Evolutionary conservation across 345 rosid genomes (phyloP), one percentile per base, ranked within the genome.

Genomic region (Luvunga scandens): DNA sequence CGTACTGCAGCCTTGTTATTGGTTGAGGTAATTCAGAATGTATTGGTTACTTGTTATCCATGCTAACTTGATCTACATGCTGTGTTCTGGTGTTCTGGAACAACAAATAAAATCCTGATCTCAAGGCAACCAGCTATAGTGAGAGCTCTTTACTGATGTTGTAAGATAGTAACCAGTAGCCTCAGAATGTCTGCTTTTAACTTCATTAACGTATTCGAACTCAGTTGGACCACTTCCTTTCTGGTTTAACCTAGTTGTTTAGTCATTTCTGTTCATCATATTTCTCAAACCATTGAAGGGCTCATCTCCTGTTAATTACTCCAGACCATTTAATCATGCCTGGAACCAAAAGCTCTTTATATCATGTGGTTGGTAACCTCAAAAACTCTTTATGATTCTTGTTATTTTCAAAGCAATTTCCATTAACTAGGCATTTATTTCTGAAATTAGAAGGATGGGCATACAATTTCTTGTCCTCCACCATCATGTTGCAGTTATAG

Each of bases 1-100:
- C 89, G 94, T 38, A 80, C 85, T 31, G 98, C 97, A 64, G 90
- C 93, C 55, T 83, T 95, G 34, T 81, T 92, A 62, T 77, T 95
- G 75, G 86, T 92, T 75, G 98, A 95, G 92, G 99, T 94, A 81
- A 77, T 45, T 12, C 50, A 42, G 4, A 42, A 42, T 42, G 50
- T 34, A 36, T 45, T 28, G 28, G 42, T 72, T 33, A 25, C 72
- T 33, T 39, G 1, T 59, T 39, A 45, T 45, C 18, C 18, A 45
- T 45, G 18, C 25, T 24, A 22, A 9, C 27, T 50, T 3, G 39
- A 34, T 55, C 34, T 18, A 70, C 21, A 30, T 59, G 57, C 30
- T 25, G 22, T 33, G 66, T 18, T 50, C 21, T 50, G 7, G 21
- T n/a, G 25, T 27, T 36, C 34, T 50, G 60, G 21, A 27, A 60